phyloP scores from a whole-genome alignment of 2,329 filamentous ascomycete species.

The Calonectria pauciramosa region DNA sequence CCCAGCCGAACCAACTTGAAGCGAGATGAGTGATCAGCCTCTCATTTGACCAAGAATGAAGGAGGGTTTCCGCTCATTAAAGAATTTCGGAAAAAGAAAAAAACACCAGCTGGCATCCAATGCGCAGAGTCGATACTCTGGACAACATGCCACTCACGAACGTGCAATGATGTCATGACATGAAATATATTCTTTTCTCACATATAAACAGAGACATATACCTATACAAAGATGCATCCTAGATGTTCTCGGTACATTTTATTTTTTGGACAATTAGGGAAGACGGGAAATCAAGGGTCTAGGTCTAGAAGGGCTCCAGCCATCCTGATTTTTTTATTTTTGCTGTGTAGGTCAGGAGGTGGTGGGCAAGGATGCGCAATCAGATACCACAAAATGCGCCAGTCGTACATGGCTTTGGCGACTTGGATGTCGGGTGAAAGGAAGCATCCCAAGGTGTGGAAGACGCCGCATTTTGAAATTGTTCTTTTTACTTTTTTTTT shows the following conservation, averaged over 20 bases:
- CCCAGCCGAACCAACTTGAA: conserved; percentile 55
- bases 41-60: neutral
- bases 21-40: conserved; percentile 51
- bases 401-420: neutral
- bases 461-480: conserved; percentile 14
- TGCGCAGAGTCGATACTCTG: conserved; percentile 11
- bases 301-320: conserved; percentile 23
- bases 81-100: neutral
- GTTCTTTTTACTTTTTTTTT: conserved; percentile 16
- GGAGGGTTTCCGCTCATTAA: neutral
- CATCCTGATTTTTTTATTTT: neutral
- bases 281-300: conserved; percentile 24
- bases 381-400: conserved; percentile 22
- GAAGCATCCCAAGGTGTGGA: neutral
- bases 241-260: conserved; percentile 38
- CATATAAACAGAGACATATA: conserved; percentile 27
- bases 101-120: conserved; percentile 5
- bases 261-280: conserved; percentile 34
- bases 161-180: conserved; percentile 32
- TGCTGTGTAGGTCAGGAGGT: conserved; percentile 19
- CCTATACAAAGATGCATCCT: conserved; percentile 33
- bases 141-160: conserved; percentile 34
- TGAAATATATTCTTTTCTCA: conserved; percentile 21
- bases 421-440: neutral
- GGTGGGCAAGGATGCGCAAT: conserved; percentile 18